These are phyloP conservation scores for Exophiala viscosa DNA, from an alignment of 2,329 filamentous ascomycete genomes.

Conservation along the genomic window DNA sequence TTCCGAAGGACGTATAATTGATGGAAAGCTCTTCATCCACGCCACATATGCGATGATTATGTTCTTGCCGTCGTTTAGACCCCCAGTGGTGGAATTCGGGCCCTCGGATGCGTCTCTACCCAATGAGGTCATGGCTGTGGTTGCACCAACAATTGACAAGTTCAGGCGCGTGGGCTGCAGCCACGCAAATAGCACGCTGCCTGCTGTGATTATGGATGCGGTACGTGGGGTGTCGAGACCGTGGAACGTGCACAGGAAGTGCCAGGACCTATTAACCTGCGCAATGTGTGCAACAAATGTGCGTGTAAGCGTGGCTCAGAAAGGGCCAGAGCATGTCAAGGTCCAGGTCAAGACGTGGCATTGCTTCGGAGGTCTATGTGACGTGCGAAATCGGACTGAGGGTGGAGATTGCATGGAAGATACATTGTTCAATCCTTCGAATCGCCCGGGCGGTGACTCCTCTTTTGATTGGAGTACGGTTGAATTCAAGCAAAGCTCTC, in stretches of 20 bases:
- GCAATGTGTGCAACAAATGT: not conserved
- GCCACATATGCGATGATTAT: not conserved
- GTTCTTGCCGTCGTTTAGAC: not conserved
- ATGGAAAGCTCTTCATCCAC: not conserved
- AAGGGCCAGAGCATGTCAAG: not conserved
- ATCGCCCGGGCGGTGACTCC: too few relatives aligned
- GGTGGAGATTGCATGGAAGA: not conserved
- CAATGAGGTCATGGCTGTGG: not conserved
- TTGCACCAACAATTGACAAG: not conserved
- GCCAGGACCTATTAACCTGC: not conserved
- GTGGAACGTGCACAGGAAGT: not conserved
- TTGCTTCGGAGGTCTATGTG: not conserved
- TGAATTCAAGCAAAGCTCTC: too few relatives aligned
- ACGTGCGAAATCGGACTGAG: not conserved
- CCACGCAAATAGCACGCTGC: not conserved
- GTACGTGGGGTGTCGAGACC: not conserved
- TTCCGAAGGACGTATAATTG: not conserved
- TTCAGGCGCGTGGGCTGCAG: not conserved
- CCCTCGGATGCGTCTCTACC: not conserved
- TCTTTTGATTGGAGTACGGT: too few relatives aligned
- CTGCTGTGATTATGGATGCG: not conserved
- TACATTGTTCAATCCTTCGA: not conserved
- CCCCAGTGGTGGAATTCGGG: not conserved
- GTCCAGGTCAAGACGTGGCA: not conserved
- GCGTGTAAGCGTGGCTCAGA: not conserved